phyloP scores from a whole-genome alignment of 1,284 basidiomycete genomes.

The Microbotryum silenes-acaulis region DNA sequence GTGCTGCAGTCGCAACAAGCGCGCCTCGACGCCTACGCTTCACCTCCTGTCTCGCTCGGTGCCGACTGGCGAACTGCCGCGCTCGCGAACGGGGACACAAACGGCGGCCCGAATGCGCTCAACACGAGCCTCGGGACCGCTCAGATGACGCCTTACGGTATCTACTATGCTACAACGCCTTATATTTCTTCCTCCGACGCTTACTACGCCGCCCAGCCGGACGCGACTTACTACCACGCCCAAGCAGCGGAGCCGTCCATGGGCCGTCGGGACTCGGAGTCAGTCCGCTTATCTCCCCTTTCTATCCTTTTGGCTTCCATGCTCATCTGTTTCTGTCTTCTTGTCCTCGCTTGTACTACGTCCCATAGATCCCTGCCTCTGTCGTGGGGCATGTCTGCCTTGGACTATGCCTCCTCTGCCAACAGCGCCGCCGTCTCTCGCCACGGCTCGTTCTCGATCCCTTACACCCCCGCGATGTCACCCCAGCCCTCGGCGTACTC shows the following conservation, averaged over 20 bases:
- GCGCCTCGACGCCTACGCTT: slow-evolving; percentile 3
- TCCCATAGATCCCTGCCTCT: slow-evolving; percentile 13
- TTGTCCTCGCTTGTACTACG: neutral
- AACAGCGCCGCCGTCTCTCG: slow-evolving; percentile 12
- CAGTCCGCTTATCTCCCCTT: neutral
- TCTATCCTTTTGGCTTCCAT: neutral
- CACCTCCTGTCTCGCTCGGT: slow-evolving; percentile 9
- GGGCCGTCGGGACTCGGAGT: slow-evolving; percentile 27
- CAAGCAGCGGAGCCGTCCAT: no score
- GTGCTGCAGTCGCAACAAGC: neutral
- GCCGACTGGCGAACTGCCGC: neutral
- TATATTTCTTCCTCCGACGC: slow-evolving; percentile 2
- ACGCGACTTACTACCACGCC: neutral
- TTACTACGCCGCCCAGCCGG: slow-evolving; percentile 7
- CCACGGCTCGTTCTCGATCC: slow-evolving; percentile 24
- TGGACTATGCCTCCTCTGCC: slow-evolving; percentile 19
- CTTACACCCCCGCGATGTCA: slow-evolving; percentile 12
- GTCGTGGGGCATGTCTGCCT: slow-evolving; percentile 17
- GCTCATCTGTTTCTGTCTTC: neutral
- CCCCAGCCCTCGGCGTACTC: neutral
- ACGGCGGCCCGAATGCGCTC: neutral
- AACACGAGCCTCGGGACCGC: slow-evolving; percentile 10
- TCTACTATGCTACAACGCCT: slow-evolving; percentile 14
- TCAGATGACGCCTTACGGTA: slow-evolving; percentile 11
- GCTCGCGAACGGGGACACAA: neutral